Evolutionary conservation across 2,329 filamentous ascomycete genomes (phyloP).

Genomic region (Arachnomyces sp.): DNA sequence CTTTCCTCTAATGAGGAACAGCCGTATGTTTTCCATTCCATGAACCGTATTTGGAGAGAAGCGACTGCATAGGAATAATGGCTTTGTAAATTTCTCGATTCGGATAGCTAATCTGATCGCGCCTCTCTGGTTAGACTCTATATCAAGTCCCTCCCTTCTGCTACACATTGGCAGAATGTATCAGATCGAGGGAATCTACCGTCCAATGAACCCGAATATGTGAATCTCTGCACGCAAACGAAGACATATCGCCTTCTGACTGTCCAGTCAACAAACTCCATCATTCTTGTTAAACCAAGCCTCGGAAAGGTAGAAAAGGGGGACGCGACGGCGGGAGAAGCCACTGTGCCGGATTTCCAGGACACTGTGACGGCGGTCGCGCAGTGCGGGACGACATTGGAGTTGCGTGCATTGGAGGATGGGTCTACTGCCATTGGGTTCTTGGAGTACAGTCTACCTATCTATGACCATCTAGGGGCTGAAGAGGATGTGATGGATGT

Average conservation of each 20-base stretch:
- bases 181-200: constrained; percentile 16
- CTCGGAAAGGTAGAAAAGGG: constrained; percentile 6
- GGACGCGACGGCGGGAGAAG: constrained; percentile 6
- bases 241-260: constrained; percentile 55
- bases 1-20: constrained; percentile 39
- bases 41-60: constrained; percentile 30
- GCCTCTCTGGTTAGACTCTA: constrained; percentile 26
- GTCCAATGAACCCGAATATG: constrained; percentile 24
- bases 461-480: constrained; percentile 21
- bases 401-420: constrained; percentile 31
- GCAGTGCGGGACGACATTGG: constrained; percentile 39
- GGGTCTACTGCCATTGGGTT: constrained; percentile 22
- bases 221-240: constrained; percentile 52
- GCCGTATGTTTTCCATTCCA: neutral
- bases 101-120: neutral
- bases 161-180: constrained; percentile 8
- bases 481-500: constrained; percentile 12
- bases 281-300: constrained; percentile 47
- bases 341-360: no score
- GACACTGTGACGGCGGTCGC: constrained; percentile 35
- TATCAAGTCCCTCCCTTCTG: constrained; percentile 30
- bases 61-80: constrained; percentile 1
- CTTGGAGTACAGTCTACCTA: constrained; percentile 21
- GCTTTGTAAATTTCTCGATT: neutral
- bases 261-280: constrained; percentile 58